Conservation (phyloP, 1,284 basidiomycete species). For the Trametes polyzona region DNA sequence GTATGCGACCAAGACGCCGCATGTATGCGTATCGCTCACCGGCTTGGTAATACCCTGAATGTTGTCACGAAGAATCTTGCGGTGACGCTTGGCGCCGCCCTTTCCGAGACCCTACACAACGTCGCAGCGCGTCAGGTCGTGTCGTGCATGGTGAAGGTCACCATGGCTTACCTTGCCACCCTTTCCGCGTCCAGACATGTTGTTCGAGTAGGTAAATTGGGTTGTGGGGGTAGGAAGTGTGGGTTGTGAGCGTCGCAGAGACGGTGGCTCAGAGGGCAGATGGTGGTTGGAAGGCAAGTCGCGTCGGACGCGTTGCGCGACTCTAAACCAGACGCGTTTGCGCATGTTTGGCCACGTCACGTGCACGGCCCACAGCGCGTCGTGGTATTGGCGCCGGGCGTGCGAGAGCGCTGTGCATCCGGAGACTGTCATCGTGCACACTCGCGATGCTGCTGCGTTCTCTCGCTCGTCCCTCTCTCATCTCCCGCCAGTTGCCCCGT, state of each 20-base stretch:
- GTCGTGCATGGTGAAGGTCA: not conserved
- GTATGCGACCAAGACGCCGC: not conserved
- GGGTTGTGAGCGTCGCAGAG: conserved; percentile 6
- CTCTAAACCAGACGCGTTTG: conserved; percentile 29
- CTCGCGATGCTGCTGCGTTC: conserved; percentile 23
- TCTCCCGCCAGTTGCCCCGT: conserved; percentile 21
- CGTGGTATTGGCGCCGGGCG: conserved; percentile 1
- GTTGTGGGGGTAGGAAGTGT: conserved; percentile 9
- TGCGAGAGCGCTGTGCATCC: conserved; percentile 2
- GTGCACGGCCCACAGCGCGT: conserved; percentile 16
- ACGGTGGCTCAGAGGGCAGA: conserved; percentile 16
- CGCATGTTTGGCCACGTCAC: conserved; percentile 25
- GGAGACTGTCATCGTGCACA: conserved; percentile 3
- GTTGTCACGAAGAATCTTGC: conserved; percentile 89
- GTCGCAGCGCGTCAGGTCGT: not conserved
- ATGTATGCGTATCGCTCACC: conserved; percentile 21
- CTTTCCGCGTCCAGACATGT: conserved; percentile 82
- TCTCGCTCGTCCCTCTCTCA: conserved; percentile 20
- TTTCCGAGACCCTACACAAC: conserved; percentile 38
- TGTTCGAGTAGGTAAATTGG: conserved; percentile 23
- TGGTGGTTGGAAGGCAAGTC: conserved; percentile 27
- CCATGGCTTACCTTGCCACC: conserved; percentile 52
- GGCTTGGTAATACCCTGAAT: conserved; percentile 85
- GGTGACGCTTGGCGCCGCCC: conserved; percentile 89
- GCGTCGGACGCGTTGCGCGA: conserved; percentile 28